Base-by-base conservation (phyloP, 192 early-diverging fungal genomes). In the Coemansia sp. region DNA sequence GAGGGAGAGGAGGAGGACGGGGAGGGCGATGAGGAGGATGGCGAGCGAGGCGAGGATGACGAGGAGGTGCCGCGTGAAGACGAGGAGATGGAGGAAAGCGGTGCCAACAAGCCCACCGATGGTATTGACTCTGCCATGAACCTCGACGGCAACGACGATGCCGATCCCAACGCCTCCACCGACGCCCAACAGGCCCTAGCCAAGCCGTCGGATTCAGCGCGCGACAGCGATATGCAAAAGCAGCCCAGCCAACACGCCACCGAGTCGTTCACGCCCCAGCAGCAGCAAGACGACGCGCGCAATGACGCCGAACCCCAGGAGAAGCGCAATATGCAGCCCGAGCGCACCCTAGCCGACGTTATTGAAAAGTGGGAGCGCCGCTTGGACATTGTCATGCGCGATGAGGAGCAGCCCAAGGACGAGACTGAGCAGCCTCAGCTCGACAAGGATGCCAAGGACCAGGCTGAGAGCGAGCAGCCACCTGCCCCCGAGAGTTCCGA, bases 321-420 rank as follows among this genome's bases (percentile, higher is more conserved):
- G 6, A 79, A 61, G 65, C 83, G 65, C 42, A 70, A 93, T 52
- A 83, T 86, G 43, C 94, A 97, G 71, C 94, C 96, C 23, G 89
- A 91, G 70, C 86, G 95, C 45, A 94, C 90, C 47, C 72, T 99
- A 34, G 97, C 95, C 20, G 94, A 97, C 70, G 94, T 95, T 14
- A 79, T 94, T 56, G 91, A 96, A 75, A 91, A 92, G 70, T 99
- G 95, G 95, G 90, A 89, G 75, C 88, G 91, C 26, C 86, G 94
- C 18, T 77, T 99, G 23, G 84, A 92, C 55, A 82, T 90, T 67
- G 71, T 94, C 26, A 79, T 86, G 58, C 92, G 91, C 64, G 77
- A 79, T 6, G 86, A 89, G 2, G 73, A 85, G 35, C 81, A 89
- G 0, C 21, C 52, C 55, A 35, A 57, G 55, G 33, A 35, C 13